These are phyloP conservation scores for Xylaria sp. DNA, from an alignment of 2,329 filamentous ascomycete species.

Conservation along the genomic window DNA sequence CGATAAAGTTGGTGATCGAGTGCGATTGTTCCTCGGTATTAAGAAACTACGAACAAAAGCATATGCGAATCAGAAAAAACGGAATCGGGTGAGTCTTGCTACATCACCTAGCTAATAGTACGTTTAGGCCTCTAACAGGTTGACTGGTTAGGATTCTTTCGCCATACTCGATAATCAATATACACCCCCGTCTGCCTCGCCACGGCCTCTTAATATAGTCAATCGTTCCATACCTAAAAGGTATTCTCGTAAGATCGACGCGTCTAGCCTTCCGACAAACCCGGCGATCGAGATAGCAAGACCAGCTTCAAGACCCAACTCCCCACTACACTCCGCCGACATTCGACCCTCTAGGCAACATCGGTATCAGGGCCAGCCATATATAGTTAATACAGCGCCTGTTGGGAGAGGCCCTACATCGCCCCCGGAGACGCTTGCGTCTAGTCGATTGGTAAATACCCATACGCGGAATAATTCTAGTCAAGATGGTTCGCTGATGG, in stretches of 20 bases:
- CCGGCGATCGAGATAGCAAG: slow-evolving; percentile 61
- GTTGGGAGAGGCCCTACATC: slow-evolving; percentile 68
- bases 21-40: slow-evolving; percentile 87
- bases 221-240: slow-evolving; percentile 65
- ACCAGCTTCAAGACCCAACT: slow-evolving; percentile 74
- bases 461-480: slow-evolving; percentile 86
- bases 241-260: slow-evolving; percentile 71
- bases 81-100: slow-evolving; percentile 76
- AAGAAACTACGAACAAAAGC: slow-evolving; percentile 84
- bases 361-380: slow-evolving; percentile 66
- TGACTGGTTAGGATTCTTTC: slow-evolving; percentile 77
- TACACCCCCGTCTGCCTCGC: slow-evolving; percentile 71
- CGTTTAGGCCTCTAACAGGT: slow-evolving; percentile 25
- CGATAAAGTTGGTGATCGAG: slow-evolving; percentile 95
- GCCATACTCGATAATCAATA: slow-evolving; percentile 77
- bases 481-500: slow-evolving; percentile 87
- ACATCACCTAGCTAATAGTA: neutral
- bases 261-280: slow-evolving; percentile 52
- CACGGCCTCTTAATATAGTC: slow-evolving; percentile 68
- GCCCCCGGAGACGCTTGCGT: slow-evolving; percentile 71
- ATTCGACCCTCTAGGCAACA: slow-evolving; percentile 62
- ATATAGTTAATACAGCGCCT: slow-evolving; percentile 60
- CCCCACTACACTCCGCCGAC: slow-evolving; percentile 71
- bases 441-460: slow-evolving; percentile 69
- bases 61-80: slow-evolving; percentile 81